Evolutionary conservation across 805 yeast genomes (phyloP).

Genomic region (Lipomyces kockii): DNA sequence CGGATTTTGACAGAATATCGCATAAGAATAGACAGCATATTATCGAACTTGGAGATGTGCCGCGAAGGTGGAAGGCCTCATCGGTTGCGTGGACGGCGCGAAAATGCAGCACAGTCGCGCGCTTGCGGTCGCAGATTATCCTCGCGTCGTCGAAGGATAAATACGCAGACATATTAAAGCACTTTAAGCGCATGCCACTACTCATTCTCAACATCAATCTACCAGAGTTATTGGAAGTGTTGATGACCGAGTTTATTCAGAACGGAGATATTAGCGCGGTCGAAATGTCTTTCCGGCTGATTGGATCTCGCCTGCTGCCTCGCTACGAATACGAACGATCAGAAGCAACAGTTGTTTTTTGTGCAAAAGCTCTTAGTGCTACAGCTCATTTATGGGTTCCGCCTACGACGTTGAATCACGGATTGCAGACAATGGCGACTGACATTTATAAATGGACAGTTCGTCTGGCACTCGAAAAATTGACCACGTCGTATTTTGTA

Average conservation of each 20-base stretch:
- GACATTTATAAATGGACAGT: constrained; percentile 11
- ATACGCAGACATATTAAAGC: neutral
- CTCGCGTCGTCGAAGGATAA: neutral
- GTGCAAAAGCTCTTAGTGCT: constrained; percentile 1
- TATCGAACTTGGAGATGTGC: neutral
- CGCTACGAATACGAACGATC: constrained; percentile 31
- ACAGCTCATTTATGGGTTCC: constrained; percentile 10
- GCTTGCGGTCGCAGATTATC: neutral
- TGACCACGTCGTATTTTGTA: constrained; percentile 7
- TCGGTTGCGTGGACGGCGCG: neutral
- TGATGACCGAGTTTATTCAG: neutral
- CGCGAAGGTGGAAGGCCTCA: constrained; percentile 3
- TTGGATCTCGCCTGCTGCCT: constrained; percentile 13
- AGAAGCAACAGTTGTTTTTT: constrained; percentile 16
- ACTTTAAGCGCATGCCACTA: neutral
- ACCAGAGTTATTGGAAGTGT: neutral
- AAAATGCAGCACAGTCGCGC: neutral
- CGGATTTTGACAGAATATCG: neutral
- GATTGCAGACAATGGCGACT: neutral
- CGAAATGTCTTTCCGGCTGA: constrained; percentile 11
- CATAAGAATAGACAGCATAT: neutral
- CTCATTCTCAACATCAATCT: neutral
- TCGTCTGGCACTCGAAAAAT: constrained; percentile 2
- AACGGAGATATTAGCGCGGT: neutral
- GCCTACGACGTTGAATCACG: neutral